A percentile compares a stretch with the other conserved stretches of the same genome.
Conservation (phyloP, 176 grass and related monocot genomes). For the Aegilops umbellulata region DNA sequence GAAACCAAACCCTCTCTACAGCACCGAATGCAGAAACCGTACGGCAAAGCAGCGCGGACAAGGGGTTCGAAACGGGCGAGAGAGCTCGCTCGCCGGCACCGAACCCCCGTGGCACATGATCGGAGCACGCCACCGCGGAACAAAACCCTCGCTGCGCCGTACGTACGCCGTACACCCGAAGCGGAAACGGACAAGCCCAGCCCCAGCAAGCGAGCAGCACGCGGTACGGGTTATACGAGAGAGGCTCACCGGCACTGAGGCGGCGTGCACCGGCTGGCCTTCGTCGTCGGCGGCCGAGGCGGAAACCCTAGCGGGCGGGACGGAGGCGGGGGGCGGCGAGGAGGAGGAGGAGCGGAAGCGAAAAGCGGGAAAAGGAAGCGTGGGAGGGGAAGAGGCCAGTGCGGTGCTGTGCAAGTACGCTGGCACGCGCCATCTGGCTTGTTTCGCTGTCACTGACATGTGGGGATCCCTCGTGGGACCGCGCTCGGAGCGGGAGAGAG, state of each 20-base stretch:
- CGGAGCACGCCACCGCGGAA: background rate
- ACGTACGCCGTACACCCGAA: background rate
- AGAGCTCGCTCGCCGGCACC: background rate
- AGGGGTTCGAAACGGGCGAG: background rate
- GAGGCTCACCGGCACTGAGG: constrained; percentile 1
- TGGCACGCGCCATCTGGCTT: background rate
- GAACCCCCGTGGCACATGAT: background rate
- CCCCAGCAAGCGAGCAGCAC: background rate
- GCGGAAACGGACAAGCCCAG: background rate
- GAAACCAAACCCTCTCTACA: background rate
- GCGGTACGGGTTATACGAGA: background rate
- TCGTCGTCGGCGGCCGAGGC: background rate
- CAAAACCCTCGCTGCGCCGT: background rate
- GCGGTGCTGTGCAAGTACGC: background rate
- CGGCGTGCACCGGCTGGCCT: background rate
- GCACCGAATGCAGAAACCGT: background rate
- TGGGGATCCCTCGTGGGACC: background rate
- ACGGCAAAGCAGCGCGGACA: background rate
- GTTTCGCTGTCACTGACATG: background rate
- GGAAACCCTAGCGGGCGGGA: constrained; percentile 6
- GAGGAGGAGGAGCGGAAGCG: background rate
- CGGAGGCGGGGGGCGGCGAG: background rate
- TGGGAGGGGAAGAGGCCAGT: constrained; percentile 7
- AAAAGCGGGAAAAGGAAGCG: constrained; percentile 17
- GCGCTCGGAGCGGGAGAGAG: background rate